Percentiles rank a stretch among this genome's conserved stretches.
Evolutionary conservation across 2,329 filamentous ascomycete genomes (phyloP).

Genomic region (Corynespora cassiicola): DNA sequence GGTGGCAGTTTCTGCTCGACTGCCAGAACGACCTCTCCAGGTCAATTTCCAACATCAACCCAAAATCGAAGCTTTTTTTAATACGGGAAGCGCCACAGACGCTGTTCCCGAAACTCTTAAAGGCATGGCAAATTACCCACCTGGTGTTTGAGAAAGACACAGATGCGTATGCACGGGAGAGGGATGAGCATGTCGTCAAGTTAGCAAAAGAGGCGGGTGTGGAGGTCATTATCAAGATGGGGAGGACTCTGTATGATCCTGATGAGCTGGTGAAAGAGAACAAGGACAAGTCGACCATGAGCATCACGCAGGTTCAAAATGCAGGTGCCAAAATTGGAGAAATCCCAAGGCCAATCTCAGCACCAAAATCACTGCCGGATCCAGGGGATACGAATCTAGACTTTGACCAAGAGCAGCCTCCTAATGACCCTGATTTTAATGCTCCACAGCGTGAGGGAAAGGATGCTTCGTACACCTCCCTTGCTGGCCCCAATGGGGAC

Average conservation of each 20-base stretch:
- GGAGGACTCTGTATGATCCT: slow-evolving; percentile 76
- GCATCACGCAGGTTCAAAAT: slow-evolving; percentile 68
- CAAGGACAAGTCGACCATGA: slow-evolving; percentile 76
- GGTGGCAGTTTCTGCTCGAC: slow-evolving; percentile 77
- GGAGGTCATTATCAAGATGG: slow-evolving; percentile 67
- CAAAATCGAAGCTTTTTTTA: slow-evolving; percentile 73
- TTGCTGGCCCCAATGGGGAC: slow-evolving; percentile 72
- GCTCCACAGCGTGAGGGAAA: slow-evolving; percentile 57
- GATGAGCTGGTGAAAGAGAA: slow-evolving; percentile 72
- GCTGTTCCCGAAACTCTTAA: slow-evolving; percentile 74
- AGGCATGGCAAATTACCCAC: slow-evolving; percentile 75
- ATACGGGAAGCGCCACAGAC: slow-evolving; percentile 76
- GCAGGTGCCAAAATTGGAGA: slow-evolving; percentile 67
- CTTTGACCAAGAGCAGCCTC: slow-evolving; percentile 63
- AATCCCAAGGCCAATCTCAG: slow-evolving; percentile 66
- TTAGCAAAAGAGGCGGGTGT: slow-evolving; percentile 71
- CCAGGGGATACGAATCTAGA: slow-evolving; percentile 68
- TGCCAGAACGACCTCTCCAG: slow-evolving; percentile 74
- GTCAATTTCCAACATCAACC: slow-evolving; percentile 72
- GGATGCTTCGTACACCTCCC: slow-evolving; percentile 64
- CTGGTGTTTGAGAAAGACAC: slow-evolving; percentile 82
- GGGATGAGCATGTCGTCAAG: slow-evolving; percentile 66
- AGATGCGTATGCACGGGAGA: slow-evolving; percentile 71
- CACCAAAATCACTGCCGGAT: slow-evolving; percentile 67
- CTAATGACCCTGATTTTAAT: slow-evolving; percentile 66